Evolutionary conservation across 2,329 filamentous ascomycete genomes (phyloP).

Genomic region (Botrytis fragariae): DNA sequence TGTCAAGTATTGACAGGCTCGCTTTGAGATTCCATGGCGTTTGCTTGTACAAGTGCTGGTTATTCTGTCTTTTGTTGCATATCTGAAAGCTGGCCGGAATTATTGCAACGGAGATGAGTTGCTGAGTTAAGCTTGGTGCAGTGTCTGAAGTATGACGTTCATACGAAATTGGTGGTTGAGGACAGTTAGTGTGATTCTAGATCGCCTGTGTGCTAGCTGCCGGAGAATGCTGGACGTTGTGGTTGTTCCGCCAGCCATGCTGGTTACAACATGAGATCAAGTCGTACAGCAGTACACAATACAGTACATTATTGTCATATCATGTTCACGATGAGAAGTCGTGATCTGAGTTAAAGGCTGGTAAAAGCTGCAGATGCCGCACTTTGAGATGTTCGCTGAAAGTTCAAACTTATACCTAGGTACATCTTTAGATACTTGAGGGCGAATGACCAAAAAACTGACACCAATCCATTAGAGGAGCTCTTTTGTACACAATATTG

Average conservation of each 20-base stretch:
- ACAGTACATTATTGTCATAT: not conserved
- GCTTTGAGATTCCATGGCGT: not conserved
- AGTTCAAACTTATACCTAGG: not conserved
- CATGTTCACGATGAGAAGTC: not conserved
- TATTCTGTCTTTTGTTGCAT: slow-evolving; percentile 14
- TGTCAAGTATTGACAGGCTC: not conserved
- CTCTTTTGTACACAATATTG: not conserved
- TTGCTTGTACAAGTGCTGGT: slow-evolving; percentile 5
- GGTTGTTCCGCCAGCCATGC: not conserved
- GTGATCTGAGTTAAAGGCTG: not conserved
- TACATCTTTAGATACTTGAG: not conserved
- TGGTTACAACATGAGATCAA: slow-evolving; percentile 1
- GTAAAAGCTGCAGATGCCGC: not conserved
- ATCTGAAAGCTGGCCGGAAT: slow-evolving; percentile 17
- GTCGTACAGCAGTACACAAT: not conserved
- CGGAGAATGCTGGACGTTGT: slow-evolving; percentile 12
- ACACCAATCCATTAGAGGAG: not conserved
- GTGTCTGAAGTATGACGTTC: not conserved
- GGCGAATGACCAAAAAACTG: not conserved
- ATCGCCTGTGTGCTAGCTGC: slow-evolving; percentile 11
- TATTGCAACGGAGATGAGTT: not conserved
- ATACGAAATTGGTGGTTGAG: not conserved
- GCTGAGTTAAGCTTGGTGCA: slow-evolving; percentile 6
- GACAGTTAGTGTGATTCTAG: not conserved
- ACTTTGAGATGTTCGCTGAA: not conserved